Evolutionary conservation across 139 green algal species (phyloP).

Genomic region (Coelastrella sp.): DNA sequence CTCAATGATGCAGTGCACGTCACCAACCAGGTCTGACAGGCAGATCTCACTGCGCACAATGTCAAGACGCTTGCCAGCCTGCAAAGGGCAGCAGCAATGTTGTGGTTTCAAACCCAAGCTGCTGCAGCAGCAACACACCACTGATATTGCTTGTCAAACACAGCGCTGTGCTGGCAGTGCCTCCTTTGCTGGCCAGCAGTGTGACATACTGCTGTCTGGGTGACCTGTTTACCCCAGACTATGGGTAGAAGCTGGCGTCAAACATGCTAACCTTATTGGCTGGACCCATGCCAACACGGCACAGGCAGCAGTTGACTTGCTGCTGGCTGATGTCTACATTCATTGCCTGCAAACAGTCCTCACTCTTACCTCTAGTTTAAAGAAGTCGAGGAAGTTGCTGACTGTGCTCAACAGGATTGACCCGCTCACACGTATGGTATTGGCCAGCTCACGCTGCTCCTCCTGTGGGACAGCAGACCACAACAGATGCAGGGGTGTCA

Average conservation of each 20-base stretch:
- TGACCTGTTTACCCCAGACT: too few relatives aligned
- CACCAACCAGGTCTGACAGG: constrained; percentile 70
- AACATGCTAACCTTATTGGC: too few relatives aligned
- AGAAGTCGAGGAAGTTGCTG: constrained; percentile 93
- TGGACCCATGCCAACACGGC: too few relatives aligned
- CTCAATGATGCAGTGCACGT: constrained; percentile 90
- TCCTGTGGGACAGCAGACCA: constrained; percentile 44
- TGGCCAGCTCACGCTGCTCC: constrained; percentile 87
- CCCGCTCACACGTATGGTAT: constrained; percentile 85
- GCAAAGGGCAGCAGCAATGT: background rate
- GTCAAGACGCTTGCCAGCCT: constrained; percentile 80
- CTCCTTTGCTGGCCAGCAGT: too few relatives aligned
- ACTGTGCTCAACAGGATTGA: constrained; percentile 88
- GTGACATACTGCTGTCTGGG: too few relatives aligned
- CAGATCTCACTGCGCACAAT: constrained; percentile 77
- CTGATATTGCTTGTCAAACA: too few relatives aligned
- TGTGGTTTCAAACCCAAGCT: too few relatives aligned
- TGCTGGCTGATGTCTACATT: background rate
- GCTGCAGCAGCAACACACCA: too few relatives aligned
- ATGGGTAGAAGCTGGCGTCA: too few relatives aligned
- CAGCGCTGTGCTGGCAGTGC: too few relatives aligned
- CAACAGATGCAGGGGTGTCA: background rate
- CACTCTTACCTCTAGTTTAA: constrained; percentile 82
- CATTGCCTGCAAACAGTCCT: too few relatives aligned
- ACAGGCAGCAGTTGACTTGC: background rate